Conservation (phyloP, 129 eudicot genomes). For the Helichrysum umbraculigerum region DNA sequence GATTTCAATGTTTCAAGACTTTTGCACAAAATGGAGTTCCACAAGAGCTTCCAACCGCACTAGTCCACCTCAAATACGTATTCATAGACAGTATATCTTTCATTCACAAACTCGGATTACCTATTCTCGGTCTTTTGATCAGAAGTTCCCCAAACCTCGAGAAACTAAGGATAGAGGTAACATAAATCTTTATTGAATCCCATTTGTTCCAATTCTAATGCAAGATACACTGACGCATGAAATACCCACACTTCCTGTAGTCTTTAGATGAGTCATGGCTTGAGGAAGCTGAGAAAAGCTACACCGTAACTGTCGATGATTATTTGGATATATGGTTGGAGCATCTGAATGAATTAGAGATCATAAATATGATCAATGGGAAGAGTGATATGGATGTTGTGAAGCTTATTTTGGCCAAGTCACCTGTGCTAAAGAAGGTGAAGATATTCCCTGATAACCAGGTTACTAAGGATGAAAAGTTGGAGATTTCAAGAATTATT, state of each 20-base stretch:
- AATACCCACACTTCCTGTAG: background rate
- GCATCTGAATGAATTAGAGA: conserved; percentile 8
- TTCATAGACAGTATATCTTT: conserved; percentile 5
- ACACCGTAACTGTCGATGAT: background rate
- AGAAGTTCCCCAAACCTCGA: conserved; percentile 19
- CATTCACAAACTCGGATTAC: conserved; percentile 10
- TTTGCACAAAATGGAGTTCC: too few species aligned
- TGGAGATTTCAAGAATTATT: too few species aligned
- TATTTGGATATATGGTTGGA: conserved; percentile 18
- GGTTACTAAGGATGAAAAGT: too few species aligned
- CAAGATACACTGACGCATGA: background rate
- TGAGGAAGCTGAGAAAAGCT: background rate
- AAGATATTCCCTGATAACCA: too few species aligned
- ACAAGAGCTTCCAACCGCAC: too few species aligned
- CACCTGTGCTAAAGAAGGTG: too few species aligned
- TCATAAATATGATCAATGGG: background rate
- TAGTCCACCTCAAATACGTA: conserved; percentile 4
- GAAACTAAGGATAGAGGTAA: conserved; percentile 22
- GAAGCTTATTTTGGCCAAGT: background rate
- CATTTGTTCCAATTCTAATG: background rate
- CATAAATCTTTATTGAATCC: background rate
- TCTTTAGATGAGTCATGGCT: background rate
- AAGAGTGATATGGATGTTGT: conserved; percentile 1
- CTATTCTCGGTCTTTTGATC: conserved; percentile 19
- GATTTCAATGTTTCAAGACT: background rate